These are phyloP conservation scores for Corymbia maculata DNA, from an alignment of 345 rosid species.

Conservation along the genomic window DNA sequence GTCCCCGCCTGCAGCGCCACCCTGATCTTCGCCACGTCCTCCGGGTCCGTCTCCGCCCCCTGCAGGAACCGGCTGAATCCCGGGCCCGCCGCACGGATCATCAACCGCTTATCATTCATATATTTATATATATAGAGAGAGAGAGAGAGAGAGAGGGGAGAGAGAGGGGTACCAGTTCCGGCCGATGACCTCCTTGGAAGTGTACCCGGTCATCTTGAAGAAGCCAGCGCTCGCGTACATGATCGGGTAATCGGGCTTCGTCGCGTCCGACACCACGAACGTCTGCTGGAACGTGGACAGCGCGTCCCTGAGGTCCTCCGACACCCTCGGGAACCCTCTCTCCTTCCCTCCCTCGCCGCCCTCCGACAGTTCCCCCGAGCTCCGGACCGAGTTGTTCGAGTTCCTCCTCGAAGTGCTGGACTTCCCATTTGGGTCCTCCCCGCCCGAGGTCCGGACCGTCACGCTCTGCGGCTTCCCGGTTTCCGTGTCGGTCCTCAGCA, in stretches of 20 bases:
- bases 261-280: conserved; percentile 92
- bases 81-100: not conserved
- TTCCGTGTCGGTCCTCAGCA: conserved; percentile 61
- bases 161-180: conserved; percentile 63
- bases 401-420: conserved; percentile 36
- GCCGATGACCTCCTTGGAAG: conserved; percentile 87
- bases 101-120: not conserved
- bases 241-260: conserved; percentile 82
- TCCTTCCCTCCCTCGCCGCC: conserved; percentile 14
- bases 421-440: conserved; percentile 42
- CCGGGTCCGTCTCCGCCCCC: conserved; percentile 88
- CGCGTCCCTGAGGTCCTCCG: conserved; percentile 74
- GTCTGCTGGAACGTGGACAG: conserved; percentile 90
- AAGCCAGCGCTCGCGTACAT: conserved; percentile 97
- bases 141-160: not conserved
- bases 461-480: conserved; percentile 88
- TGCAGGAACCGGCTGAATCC: conserved; percentile 76
- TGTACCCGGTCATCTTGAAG: conserved; percentile 94
- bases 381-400: conserved; percentile 66
- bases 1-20: conserved; percentile 47
- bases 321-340: conserved; percentile 61
- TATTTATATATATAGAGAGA: not conserved
- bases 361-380: conserved; percentile 63
- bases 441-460: conserved; percentile 67
- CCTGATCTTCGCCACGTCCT: conserved; percentile 70